Conservation (phyloP, 352 stramenopile genomes). For the Thraustochytrium sp. region DNA sequence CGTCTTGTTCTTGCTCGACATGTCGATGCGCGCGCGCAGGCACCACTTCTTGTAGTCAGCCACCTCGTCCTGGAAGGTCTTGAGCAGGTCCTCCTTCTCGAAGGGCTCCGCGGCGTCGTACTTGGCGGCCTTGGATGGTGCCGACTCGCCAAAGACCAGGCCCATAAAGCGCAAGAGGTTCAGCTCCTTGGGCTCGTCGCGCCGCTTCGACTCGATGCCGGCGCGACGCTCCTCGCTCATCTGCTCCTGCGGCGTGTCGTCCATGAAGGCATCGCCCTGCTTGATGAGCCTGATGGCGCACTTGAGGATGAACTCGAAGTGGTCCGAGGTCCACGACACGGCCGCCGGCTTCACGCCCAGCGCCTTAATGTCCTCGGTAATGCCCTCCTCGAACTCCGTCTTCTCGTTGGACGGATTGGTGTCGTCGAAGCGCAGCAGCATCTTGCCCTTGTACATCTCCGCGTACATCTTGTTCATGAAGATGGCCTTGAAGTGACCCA, state of each 20-base stretch:
- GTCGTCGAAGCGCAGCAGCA: slow-evolving; percentile 98
- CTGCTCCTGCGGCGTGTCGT: slow-evolving; percentile 95
- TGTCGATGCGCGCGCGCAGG: slow-evolving; percentile 92
- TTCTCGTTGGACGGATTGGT: slow-evolving; percentile 99
- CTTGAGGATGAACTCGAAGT: slow-evolving; percentile 89
- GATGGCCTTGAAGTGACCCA: slow-evolving; percentile 97
- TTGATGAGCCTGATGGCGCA: slow-evolving; percentile 87
- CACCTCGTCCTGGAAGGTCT: slow-evolving; percentile 48
- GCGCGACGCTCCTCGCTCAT: slow-evolving; percentile 65
- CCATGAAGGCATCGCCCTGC: slow-evolving; percentile 95
- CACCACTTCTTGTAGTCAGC: slow-evolving; percentile 61
- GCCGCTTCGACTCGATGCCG: slow-evolving; percentile 70
- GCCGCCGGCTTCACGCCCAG: slow-evolving; percentile 68
- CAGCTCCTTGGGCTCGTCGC: slow-evolving; percentile 69
- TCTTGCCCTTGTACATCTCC: slow-evolving; percentile 90
- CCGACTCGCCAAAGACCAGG: slow-evolving; percentile 85
- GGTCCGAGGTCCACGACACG: slow-evolving; percentile 95
- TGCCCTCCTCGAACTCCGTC: slow-evolving; percentile 95
- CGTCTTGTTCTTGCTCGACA: slow-evolving; percentile 53
- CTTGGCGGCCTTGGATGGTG: slow-evolving; percentile 14
- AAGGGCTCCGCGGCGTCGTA: background rate
- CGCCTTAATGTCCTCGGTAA: slow-evolving; percentile 76
- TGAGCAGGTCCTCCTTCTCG: background rate
- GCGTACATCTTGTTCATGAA: slow-evolving; percentile 99
- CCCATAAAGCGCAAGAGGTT: slow-evolving; percentile 91